Base-by-base conservation (phyloP, 192 early-diverging fungal genomes). In the Helicostylum pulchrum region DNA sequence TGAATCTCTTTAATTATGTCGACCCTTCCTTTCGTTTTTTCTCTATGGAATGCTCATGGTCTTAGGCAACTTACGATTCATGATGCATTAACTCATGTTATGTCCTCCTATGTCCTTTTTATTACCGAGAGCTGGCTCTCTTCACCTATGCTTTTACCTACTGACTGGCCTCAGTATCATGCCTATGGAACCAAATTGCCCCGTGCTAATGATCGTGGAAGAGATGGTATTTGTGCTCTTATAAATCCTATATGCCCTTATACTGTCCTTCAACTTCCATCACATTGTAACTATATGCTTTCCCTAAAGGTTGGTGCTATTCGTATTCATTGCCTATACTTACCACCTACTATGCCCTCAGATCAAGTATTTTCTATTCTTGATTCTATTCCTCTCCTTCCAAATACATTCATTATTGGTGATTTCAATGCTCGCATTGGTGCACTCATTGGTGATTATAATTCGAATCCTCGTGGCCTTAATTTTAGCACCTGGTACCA, bases 361-460 rank as follows among this genome's bases (percentile, higher is more conserved):
- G 23, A 30, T 9, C 34, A 31, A 39, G 44, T 31, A 2, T 12
- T 65, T 12, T 1, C 3, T 15, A 21, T 55, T 32, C 65, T 66
- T 4, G 17, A 42, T 14, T 56, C 65, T 31, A 46, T 66, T 32
- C 66, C 66, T 51, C 15, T 57, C 11, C 12, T 39, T 23, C 17
- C 39, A 14, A 34, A 47, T 43, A 59, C 66, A 43, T 59, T 67
- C 8, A 26, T 67, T 21, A 60, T 55, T 44, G 66, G 66, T 14
- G 43, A 67, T 39, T 47, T 67, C 3, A 67, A 67, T 39, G 53
- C 66, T 39, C 43, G 53, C 1, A 15, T 58, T 1, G 45, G 32
- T 10, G 19, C 2, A 3, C 2, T 59, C 17, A 44, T 44, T 49
- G 55, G 66, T 15, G 66, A 67, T 23, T n/a, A 6, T 39, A 26